Percentiles rank a stretch among this genome's conserved stretches.
Conservation (phyloP, 306 rosid genomes). For the Lotus japonicus region DNA sequence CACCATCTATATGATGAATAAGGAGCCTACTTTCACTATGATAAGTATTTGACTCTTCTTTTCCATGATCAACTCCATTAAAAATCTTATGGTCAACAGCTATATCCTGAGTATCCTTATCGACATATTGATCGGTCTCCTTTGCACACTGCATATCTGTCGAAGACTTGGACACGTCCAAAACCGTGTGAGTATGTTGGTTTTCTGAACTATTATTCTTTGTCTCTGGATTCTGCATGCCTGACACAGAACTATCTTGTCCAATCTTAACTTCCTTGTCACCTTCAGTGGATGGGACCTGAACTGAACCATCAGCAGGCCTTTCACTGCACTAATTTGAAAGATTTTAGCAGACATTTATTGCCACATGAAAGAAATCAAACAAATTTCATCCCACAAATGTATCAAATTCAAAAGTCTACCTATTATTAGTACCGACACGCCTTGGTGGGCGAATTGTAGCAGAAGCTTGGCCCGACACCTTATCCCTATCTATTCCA, state of each 20-base stretch:
- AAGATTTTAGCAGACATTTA: slow-evolving; percentile 16
- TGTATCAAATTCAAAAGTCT: slow-evolving; percentile 15
- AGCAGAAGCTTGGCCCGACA: slow-evolving; percentile 84
- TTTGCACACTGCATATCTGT: slow-evolving; percentile 25
- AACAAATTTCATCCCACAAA: slow-evolving; percentile 10
- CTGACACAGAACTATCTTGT: slow-evolving; percentile 27
- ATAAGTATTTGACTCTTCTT: slow-evolving; percentile 30
- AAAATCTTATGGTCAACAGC: slow-evolving; percentile 26
- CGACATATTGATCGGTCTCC: slow-evolving; percentile 25
- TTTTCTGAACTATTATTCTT: slow-evolving; percentile 21
- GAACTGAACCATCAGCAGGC: slow-evolving; percentile 32
- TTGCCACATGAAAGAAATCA: slow-evolving; percentile 7
- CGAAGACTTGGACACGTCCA: slow-evolving; percentile 23
- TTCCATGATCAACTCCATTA: slow-evolving; percentile 23
- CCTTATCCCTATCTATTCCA: slow-evolving; percentile 64
- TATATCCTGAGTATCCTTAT: slow-evolving; percentile 33
- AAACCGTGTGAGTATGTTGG: slow-evolving; percentile 9
- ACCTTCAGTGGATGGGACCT: slow-evolving; percentile 19
- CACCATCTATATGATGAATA: slow-evolving; percentile 19
- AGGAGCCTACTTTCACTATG: slow-evolving; percentile 26
- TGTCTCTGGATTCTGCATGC: slow-evolving; percentile 24
- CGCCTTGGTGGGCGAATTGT: slow-evolving; percentile 35
- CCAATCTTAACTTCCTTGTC: slow-evolving; percentile 36
- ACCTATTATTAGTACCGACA: slow-evolving; percentile 41
- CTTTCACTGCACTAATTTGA: slow-evolving; percentile 40